A percentile compares a stretch with the other conserved stretches of the same genome.
These are phyloP conservation scores for Aspergillus fumigatiaffinis DNA, from an alignment of 2,329 filamentous ascomycete genomes.

Conservation along the genomic window DNA sequence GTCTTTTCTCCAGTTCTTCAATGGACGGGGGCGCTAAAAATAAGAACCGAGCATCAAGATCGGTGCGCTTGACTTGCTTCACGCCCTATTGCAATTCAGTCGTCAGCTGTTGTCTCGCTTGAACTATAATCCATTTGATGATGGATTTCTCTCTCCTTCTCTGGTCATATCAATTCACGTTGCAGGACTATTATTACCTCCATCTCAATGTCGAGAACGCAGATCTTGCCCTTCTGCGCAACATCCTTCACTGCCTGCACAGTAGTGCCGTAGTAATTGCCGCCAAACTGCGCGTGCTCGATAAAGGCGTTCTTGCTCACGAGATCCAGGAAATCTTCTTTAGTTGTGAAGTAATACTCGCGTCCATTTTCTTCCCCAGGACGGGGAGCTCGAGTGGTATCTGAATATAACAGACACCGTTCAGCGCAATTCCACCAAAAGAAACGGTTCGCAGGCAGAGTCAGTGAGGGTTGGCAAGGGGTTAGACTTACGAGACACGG, in stretches of 20 bases:
- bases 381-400: slow-evolving; percentile 78
- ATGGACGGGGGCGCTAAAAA: slow-evolving; percentile 79
- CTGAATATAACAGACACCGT: slow-evolving; percentile 31
- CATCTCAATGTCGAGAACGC: slow-evolving; percentile 95
- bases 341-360: slow-evolving; percentile 75
- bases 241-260: slow-evolving; percentile 74
- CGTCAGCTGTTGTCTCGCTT: slow-evolving; percentile 1
- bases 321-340: slow-evolving; percentile 64
- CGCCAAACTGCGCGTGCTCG: slow-evolving; percentile 80
- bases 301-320: slow-evolving; percentile 71
- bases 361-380: slow-evolving; percentile 69
- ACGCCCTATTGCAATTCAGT: slow-evolving; percentile 57
- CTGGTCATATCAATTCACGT: not conserved
- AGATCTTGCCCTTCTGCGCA: slow-evolving; percentile 65
- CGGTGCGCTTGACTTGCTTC: slow-evolving; percentile 81
- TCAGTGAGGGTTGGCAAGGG: slow-evolving; percentile 4
- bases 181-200: slow-evolving; percentile 54
- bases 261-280: slow-evolving; percentile 83
- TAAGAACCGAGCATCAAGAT: slow-evolving; percentile 71
- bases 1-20: slow-evolving; percentile 67
- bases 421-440: not conserved
- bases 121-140: not conserved
- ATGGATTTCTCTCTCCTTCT: not conserved
- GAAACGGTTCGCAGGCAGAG: not conserved
- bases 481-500: slow-evolving; percentile 33